Conservation (phyloP, 2,329 filamentous ascomycete species). For the Furcasterigmium furcatum region DNA sequence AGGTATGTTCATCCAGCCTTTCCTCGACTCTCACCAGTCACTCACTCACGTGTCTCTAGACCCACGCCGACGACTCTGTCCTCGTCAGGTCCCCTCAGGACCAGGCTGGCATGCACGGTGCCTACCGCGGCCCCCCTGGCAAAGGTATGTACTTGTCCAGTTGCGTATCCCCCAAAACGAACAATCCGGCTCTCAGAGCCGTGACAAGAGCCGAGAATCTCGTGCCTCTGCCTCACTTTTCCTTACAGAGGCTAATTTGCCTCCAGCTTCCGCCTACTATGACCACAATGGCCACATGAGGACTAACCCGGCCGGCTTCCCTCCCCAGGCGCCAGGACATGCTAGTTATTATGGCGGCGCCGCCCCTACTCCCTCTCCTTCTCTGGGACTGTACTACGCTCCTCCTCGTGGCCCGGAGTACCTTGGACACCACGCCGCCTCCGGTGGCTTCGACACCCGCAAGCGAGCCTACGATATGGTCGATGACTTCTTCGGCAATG, state of each 20-base stretch:
- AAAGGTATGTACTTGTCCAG: slow-evolving; percentile 43
- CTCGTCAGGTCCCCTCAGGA: slow-evolving; percentile 52
- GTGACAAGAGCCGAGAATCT: slow-evolving; percentile 4
- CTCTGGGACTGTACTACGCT: slow-evolving; percentile 60
- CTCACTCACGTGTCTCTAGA: too few relatives aligned
- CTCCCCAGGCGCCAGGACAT: slow-evolving; percentile 51
- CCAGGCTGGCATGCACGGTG: slow-evolving; percentile 43
- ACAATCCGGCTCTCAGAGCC: not conserved
- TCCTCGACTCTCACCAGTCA: not conserved
- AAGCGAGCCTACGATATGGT: slow-evolving; percentile 86
- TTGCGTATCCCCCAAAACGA: slow-evolving; percentile 9
- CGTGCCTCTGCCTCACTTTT: slow-evolving; percentile 16
- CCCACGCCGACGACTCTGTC: slow-evolving; percentile 92
- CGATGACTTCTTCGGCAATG: slow-evolving; percentile 90
- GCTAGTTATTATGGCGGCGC: slow-evolving; percentile 49
- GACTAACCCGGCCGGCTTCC: slow-evolving; percentile 50
- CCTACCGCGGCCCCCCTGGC: slow-evolving; percentile 49
- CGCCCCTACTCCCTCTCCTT: slow-evolving; percentile 34
- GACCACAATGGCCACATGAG: slow-evolving; percentile 64
- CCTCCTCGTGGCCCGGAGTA: slow-evolving; percentile 43
- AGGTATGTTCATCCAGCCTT: slow-evolving; percentile 42
- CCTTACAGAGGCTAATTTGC: slow-evolving; percentile 37
- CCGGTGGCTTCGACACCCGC: slow-evolving; percentile 60
- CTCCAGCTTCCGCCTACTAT: slow-evolving; percentile 56
- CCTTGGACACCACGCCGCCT: slow-evolving; percentile 49